phyloP scores from a whole-genome alignment of 1,284 basidiomycete species.

The Ganoderma resinaceum region DNA sequence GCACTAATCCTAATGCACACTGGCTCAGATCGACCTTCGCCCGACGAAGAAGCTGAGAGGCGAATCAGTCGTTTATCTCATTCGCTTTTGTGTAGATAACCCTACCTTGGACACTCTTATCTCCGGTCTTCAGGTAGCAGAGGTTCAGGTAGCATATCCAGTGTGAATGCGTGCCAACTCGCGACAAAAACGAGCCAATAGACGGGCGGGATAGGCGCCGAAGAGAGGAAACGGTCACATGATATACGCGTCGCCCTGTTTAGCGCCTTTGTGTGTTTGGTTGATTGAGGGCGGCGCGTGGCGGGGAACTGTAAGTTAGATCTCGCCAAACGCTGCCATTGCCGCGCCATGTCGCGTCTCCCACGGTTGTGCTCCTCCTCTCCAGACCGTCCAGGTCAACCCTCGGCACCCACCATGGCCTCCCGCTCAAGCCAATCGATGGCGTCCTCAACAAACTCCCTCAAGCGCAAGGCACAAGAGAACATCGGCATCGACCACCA shows the following conservation, averaged over 20 bases:
- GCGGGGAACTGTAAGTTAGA: no score
- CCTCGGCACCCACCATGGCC: conserved; percentile 27
- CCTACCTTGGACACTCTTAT: no score
- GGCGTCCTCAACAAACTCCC: conserved; percentile 35
- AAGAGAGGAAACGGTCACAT: conserved; percentile 18
- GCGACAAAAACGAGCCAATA: no score
- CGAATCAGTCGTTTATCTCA: neutral
- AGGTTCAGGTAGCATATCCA: no score
- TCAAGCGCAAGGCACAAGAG: conserved; percentile 56
- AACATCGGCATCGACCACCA: conserved; percentile 41
- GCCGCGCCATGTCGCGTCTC: conserved; percentile 42
- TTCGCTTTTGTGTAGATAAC: no score
- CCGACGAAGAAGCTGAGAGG: neutral
- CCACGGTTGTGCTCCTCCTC: conserved; percentile 41
- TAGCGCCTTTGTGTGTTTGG: conserved; percentile 17
- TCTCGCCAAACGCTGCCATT: conserved; percentile 18
- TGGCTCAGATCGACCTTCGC: neutral
- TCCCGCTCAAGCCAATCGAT: conserved; percentile 27
- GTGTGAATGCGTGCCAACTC: no score
- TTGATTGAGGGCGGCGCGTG: neutral
- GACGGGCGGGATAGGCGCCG: neutral
- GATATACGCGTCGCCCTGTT: conserved; percentile 24
- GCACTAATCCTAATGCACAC: conserved; percentile 8
- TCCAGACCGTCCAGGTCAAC: conserved; percentile 29
- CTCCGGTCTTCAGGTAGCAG: no score